These are phyloP conservation scores for Geranomyces michiganensis DNA, from an alignment of 192 early-diverging fungal species.

Conservation along the genomic window DNA sequence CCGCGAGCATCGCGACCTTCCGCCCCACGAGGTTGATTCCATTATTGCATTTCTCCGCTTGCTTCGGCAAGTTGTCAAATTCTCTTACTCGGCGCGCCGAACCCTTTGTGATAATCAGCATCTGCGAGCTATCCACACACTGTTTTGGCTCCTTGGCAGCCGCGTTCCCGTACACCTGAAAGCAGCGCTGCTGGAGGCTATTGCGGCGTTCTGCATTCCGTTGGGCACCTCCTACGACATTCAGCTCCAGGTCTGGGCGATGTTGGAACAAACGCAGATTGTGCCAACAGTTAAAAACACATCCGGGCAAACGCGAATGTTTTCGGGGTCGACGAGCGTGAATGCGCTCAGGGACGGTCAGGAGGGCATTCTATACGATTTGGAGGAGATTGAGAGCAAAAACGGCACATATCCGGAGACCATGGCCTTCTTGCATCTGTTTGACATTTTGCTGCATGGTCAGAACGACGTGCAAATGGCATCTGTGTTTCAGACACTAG, in stretches of 20 bases:
- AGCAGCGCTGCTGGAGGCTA: constrained; percentile 74
- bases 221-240: constrained; percentile 57
- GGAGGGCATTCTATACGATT: constrained; percentile 72
- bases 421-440: constrained; percentile 75
- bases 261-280: constrained; percentile 75
- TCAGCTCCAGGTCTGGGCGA: constrained; percentile 73
- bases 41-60: constrained; percentile 78
- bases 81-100: constrained; percentile 70
- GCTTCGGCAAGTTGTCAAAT: constrained; percentile 73
- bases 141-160: constrained; percentile 83
- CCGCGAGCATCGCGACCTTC: constrained; percentile 57
- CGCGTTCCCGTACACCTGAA: constrained; percentile 78
- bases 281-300: constrained; percentile 43
- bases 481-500: constrained; percentile 67
- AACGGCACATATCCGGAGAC: constrained; percentile 87
- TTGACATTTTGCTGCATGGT: constrained; percentile 61
- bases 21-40: constrained; percentile 70
- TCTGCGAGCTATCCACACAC: constrained; percentile 65
- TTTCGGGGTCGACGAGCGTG: constrained; percentile 23
- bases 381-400: constrained; percentile 78
- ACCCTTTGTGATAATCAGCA: constrained; percentile 71
- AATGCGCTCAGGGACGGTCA: not conserved
- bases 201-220: constrained; percentile 81
- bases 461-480: constrained; percentile 29
- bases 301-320: constrained; percentile 23